These are phyloP conservation scores for Jamesozyma lodderae DNA, from an alignment of 805 yeast genomes.

Conservation along the genomic window DNA sequence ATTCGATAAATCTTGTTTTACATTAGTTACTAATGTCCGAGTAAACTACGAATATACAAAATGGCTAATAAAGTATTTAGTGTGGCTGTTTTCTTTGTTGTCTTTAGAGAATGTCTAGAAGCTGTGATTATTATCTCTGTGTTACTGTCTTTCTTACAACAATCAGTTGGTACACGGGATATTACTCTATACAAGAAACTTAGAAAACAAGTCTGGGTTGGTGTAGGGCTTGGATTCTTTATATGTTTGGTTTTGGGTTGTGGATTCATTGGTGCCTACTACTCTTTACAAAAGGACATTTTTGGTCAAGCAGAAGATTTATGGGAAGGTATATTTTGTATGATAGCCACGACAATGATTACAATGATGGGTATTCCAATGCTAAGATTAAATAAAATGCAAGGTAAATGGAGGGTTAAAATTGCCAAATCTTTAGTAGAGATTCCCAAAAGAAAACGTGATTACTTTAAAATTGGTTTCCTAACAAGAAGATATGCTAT, in stretches of 20 bases:
- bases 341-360: constrained; percentile 83
- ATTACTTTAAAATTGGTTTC: constrained; percentile 46
- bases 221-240: constrained; percentile 62
- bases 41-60: no score
- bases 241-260: constrained; percentile 81
- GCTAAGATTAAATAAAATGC: constrained; percentile 93
- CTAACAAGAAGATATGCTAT: constrained; percentile 68
- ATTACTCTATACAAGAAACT: constrained; percentile 49
- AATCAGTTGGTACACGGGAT: constrained; percentile 59
- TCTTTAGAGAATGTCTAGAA: constrained; percentile 88
- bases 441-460: constrained; percentile 40
- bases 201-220: constrained; percentile 79
- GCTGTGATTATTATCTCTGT: constrained; percentile 90
- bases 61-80: constrained; percentile 33
- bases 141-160: constrained; percentile 81
- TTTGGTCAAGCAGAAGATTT: constrained; percentile 84
- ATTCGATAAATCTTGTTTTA: no score
- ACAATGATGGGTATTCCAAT: constrained; percentile 93
- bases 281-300: constrained; percentile 68
- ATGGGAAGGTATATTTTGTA: constrained; percentile 94
- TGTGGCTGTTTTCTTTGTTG: constrained; percentile 69
- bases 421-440: constrained; percentile 76
- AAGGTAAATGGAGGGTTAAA: constrained; percentile 93
- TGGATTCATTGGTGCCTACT: constrained; percentile 91
- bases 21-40: no score